Evolutionary conservation across 148 eudicot species (phyloP).

Genomic region (Fagopyrum tataricum): DNA sequence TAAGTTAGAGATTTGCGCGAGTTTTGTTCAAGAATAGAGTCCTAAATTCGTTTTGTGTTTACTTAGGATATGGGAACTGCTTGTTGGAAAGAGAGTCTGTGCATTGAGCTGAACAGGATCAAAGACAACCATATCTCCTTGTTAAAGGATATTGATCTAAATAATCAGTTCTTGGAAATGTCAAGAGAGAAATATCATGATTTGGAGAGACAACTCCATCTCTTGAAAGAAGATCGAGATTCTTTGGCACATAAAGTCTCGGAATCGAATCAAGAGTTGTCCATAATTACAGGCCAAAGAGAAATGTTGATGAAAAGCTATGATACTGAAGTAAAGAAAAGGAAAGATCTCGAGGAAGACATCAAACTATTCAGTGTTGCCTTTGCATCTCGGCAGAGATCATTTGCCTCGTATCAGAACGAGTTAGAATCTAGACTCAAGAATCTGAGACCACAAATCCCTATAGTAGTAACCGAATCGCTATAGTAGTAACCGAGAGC

Average conservation of each 20-base stretch:
- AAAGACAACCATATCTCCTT: constrained; percentile 44
- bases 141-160: constrained; percentile 40
- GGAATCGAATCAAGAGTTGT: constrained; percentile 39
- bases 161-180: constrained; percentile 42
- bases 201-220: constrained; percentile 53
- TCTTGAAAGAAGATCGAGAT: constrained; percentile 62
- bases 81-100: constrained; percentile 55
- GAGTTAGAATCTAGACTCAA: constrained; percentile 57
- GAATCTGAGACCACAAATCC: constrained; percentile 35
- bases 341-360: constrained; percentile 62
- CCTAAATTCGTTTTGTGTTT: constrained; percentile 25
- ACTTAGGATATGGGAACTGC: constrained; percentile 43
- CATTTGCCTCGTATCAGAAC: constrained; percentile 51
- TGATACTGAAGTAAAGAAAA: constrained; percentile 50
- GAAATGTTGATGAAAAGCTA: constrained; percentile 46
- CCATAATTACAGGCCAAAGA: constrained; percentile 36
- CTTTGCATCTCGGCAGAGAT: constrained; percentile 52
- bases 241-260: constrained; percentile 37
- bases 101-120: constrained; percentile 44
- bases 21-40: background rate
- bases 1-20: constrained; percentile 9
- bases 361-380: constrained; percentile 52
- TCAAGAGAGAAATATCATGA: constrained; percentile 42
- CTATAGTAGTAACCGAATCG: constrained; percentile 45
- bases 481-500: constrained; percentile 8